Conservation (phyloP, 768 basidiomycete species). For the Pilatotrama ljubarskyi region DNA sequence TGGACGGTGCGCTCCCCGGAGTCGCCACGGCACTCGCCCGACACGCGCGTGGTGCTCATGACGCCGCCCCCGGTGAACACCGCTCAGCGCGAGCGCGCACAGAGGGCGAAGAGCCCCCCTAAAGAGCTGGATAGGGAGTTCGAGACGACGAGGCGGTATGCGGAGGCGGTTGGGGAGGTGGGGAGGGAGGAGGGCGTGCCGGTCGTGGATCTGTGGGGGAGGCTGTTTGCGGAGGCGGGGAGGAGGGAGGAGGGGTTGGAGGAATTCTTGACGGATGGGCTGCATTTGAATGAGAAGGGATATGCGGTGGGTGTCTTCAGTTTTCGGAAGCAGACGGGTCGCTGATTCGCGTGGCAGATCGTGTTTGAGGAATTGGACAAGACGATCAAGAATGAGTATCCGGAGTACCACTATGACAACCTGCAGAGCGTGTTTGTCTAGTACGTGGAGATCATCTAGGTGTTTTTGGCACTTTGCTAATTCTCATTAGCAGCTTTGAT, state of each 20-base stretch:
- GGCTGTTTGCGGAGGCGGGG: slow-evolving; percentile 74
- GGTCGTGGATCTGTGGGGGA: slow-evolving; percentile 74
- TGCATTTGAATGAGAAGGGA: slow-evolving; percentile 77
- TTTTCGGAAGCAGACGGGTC: neutral
- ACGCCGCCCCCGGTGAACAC: slow-evolving; percentile 85
- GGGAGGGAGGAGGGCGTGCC: slow-evolving; percentile 56
- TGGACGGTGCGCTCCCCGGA: slow-evolving; percentile 58
- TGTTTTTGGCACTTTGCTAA: neutral
- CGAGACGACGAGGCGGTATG: slow-evolving; percentile 64
- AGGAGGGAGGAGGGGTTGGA: slow-evolving; percentile 52
- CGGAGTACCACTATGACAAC: slow-evolving; percentile 68
- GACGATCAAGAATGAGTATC: slow-evolving; percentile 56
- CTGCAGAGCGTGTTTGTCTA: slow-evolving; percentile 57
- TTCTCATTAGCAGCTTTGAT: slow-evolving; percentile 6
- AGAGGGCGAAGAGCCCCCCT: slow-evolving; percentile 51
- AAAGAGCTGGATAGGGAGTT: slow-evolving; percentile 59
- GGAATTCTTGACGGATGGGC: slow-evolving; percentile 66
- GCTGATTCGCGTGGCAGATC: slow-evolving; percentile 45
- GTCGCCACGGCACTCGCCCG: slow-evolving; percentile 66
- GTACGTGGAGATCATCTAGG: slow-evolving; percentile 39
- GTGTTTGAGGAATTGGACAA: slow-evolving; percentile 63
- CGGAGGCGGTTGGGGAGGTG: slow-evolving; percentile 64
- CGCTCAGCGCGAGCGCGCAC: slow-evolving; percentile 51
- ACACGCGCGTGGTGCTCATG: slow-evolving; percentile 76
- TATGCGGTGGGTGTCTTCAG: slow-evolving; percentile 55